Conservation (phyloP, 495 filamentous ascomycete genomes). For the Corynascus novoguineensis region DNA sequence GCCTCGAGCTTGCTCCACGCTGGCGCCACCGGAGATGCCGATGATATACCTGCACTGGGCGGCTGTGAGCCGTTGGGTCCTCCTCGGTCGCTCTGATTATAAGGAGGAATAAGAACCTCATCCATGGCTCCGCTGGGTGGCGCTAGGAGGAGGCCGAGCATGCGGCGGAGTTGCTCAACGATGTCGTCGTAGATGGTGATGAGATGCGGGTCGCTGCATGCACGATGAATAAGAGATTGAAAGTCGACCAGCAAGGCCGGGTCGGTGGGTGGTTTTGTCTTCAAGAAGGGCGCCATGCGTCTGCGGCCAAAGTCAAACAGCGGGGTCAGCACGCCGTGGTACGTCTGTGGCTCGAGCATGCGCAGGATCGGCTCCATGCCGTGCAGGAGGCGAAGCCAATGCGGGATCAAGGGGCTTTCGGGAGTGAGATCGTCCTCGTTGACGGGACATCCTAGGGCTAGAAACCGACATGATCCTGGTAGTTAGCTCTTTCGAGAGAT, state of each 20-base stretch:
- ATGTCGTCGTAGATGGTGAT: slow-evolving; percentile 5
- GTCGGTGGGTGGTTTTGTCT: neutral
- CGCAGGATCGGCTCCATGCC: slow-evolving; percentile 5
- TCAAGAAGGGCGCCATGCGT: neutral
- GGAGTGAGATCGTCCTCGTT: neutral
- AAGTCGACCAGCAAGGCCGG: slow-evolving; percentile 2
- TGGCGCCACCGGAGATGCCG: neutral
- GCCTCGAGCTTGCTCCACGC: slow-evolving; percentile 1
- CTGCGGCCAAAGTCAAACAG: slow-evolving; percentile 3
- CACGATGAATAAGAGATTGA: neutral
- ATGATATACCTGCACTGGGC: neutral
- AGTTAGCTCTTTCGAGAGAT: neutral
- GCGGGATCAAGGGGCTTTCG: neutral
- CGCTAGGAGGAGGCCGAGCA: neutral
- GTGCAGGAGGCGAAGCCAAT: slow-evolving; percentile 3
- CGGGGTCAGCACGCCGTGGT: slow-evolving; percentile 2
- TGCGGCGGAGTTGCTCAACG: slow-evolving; percentile 3
- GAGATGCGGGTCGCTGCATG: neutral
- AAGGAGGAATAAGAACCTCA: neutral
- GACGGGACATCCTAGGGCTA: slow-evolving; percentile 2
- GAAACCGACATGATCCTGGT: too few relatives aligned
- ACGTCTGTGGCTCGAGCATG: neutral
- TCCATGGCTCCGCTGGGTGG: neutral
- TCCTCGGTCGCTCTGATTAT: neutral
- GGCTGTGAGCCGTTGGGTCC: neutral